Percentiles rank a stretch among this genome's conserved stretches.
Conservation (phyloP, 768 basidiomycete genomes). For the Cubamyces lactineus region DNA sequence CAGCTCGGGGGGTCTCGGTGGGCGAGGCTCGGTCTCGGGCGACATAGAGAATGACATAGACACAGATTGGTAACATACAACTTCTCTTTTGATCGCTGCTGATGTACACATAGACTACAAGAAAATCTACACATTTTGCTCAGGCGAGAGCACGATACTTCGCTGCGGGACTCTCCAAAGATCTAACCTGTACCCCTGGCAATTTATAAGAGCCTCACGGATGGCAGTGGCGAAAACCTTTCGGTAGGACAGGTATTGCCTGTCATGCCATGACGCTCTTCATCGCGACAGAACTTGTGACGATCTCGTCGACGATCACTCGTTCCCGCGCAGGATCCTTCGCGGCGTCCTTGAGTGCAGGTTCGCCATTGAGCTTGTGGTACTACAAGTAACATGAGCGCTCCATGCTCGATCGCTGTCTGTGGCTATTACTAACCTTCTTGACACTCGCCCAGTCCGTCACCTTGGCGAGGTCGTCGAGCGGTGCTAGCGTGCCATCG, state of each 20-base stretch:
- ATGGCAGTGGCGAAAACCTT: no score
- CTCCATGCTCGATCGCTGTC: background rate
- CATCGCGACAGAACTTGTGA: slow-evolving; percentile 79
- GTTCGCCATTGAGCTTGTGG: slow-evolving; percentile 68
- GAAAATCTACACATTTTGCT: no score
- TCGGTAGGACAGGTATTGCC: no score
- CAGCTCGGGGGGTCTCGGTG: no score
- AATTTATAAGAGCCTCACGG: no score
- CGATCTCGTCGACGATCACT: slow-evolving; percentile 61
- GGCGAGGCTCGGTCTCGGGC: background rate
- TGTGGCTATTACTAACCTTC: slow-evolving; percentile 54
- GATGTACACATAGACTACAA: no score
- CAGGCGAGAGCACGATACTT: no score
- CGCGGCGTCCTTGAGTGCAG: slow-evolving; percentile 40
- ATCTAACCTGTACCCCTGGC: no score
- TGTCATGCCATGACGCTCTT: slow-evolving; percentile 59
- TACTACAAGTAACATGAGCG: slow-evolving; percentile 45
- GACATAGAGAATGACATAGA: no score
- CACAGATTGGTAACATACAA: no score
- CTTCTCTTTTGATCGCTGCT: no score
- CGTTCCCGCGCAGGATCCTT: slow-evolving; percentile 42
- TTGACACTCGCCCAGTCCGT: slow-evolving; percentile 78
- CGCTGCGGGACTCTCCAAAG: no score
- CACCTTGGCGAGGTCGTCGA: slow-evolving; percentile 47
- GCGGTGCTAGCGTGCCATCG: slow-evolving; percentile 53